Evolutionary conservation across 495 filamentous ascomycete species (phyloP).

Genomic region (Neurospora hispaniola): DNA sequence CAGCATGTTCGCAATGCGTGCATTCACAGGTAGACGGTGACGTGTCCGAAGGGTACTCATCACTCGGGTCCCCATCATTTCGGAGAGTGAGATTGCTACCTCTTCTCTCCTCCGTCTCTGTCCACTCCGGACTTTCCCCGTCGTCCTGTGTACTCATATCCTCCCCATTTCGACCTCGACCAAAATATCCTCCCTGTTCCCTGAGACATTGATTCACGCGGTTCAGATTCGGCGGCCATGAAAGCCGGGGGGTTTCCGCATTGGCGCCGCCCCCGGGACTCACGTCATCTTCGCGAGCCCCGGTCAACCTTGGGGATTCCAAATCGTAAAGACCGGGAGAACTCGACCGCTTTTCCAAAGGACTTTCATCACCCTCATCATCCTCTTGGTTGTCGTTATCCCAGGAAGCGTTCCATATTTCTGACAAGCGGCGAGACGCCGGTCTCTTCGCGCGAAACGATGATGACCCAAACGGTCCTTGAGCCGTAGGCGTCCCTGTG

Average conservation of each 20-base stretch:
- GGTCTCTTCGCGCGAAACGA: not conserved
- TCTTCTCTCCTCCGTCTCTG: not conserved
- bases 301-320: not conserved
- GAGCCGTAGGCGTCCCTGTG: not conserved
- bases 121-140: not conserved
- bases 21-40: not conserved
- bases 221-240: not conserved
- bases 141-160: not conserved
- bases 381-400: not conserved
- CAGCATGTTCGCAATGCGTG: not conserved
- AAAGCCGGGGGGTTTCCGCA: not conserved
- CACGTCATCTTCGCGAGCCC: not conserved
- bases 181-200: not conserved
- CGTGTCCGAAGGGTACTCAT: not conserved
- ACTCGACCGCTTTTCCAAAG: not conserved
- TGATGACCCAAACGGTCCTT: not conserved
- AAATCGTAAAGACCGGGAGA: not conserved
- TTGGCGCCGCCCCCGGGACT: not conserved
- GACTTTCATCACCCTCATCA: not conserved
- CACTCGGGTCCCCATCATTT: not conserved
- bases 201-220: not conserved
- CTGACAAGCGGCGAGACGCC: not conserved
- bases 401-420: not conserved
- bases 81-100: not conserved
- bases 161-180: not conserved